These are phyloP conservation scores for Atkinsonella texensis DNA, from an alignment of 2,329 filamentous ascomycete species.

Conservation along the genomic window DNA sequence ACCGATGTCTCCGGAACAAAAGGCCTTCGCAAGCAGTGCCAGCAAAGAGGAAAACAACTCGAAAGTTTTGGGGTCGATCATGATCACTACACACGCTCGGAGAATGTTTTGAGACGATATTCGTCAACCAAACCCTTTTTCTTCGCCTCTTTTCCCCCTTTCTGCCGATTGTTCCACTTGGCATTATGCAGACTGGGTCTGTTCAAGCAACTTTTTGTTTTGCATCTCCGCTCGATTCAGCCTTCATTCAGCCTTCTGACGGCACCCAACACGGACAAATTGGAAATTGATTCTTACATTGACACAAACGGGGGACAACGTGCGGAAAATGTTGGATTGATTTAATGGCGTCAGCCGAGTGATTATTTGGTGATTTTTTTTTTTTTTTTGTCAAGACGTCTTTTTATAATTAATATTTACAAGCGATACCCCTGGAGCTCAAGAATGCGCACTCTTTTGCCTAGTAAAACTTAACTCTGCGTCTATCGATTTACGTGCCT, in stretches of 20 bases:
- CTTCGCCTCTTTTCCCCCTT: background rate
- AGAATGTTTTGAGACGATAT: background rate
- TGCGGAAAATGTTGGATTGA: background rate
- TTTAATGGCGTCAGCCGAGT: background rate
- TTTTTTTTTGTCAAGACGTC: background rate
- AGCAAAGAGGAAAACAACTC: background rate
- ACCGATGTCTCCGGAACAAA: slow-evolving; percentile 15
- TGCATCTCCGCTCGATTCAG: too few relatives aligned
- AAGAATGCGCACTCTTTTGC: background rate
- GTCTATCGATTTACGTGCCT: background rate
- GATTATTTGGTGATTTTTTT: background rate
- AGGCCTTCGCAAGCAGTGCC: background rate
- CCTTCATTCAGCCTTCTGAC: too few relatives aligned
- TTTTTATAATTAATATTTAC: background rate
- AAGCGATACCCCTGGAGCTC: slow-evolving; percentile 1
- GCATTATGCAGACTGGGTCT: too few relatives aligned
- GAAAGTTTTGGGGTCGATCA: slow-evolving; percentile 1
- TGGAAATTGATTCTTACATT: background rate
- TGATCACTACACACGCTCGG: background rate
- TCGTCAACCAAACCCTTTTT: background rate
- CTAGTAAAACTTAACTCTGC: background rate
- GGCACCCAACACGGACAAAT: too few relatives aligned
- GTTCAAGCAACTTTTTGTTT: too few relatives aligned
- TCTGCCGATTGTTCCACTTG: too few relatives aligned
- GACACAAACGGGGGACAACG: background rate